Conservation (phyloP, 345 rosid genomes). For the Erodium maritimum region DNA sequence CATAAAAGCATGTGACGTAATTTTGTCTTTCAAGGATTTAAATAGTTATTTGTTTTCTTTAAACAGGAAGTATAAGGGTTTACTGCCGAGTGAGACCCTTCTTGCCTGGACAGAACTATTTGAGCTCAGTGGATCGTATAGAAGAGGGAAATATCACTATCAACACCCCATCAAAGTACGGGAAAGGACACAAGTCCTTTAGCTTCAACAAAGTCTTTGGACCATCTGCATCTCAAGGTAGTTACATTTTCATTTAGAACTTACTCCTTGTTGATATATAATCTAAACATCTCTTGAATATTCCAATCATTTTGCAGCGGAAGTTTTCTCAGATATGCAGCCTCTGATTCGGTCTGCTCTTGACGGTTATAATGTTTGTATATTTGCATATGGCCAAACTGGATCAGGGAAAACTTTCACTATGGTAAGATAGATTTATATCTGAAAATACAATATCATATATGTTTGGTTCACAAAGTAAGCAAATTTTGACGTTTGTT, state of each 20-base stretch:
- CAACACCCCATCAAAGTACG: slow-evolving; percentile 58
- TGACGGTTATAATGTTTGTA: slow-evolving; percentile 95
- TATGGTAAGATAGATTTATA: slow-evolving; percentile 44
- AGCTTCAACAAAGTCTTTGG: slow-evolving; percentile 89
- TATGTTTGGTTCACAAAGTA: neutral
- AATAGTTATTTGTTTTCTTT: slow-evolving; percentile 4
- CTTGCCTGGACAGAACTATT: slow-evolving; percentile 51
- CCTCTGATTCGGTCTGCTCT: slow-evolving; percentile 91
- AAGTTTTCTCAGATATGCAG: slow-evolving; percentile 92
- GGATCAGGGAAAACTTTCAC: slow-evolving; percentile 95
- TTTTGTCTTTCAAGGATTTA: too few relatives aligned
- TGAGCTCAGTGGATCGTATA: slow-evolving; percentile 50
- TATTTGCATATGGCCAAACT: slow-evolving; percentile 98
- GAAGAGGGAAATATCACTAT: slow-evolving; percentile 69
- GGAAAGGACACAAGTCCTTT: slow-evolving; percentile 67
- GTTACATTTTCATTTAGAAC: too few relatives aligned
- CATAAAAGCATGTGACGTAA: too few relatives aligned
- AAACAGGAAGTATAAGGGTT: slow-evolving; percentile 78
- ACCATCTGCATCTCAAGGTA: slow-evolving; percentile 86
- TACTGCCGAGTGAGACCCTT: slow-evolving; percentile 93
- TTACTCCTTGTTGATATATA: too few relatives aligned
- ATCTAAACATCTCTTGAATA: too few relatives aligned
- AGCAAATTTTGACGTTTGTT: slow-evolving; percentile 12
- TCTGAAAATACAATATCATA: neutral
- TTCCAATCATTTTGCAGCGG: slow-evolving; percentile 42